A percentile compares a stretch with the other conserved stretches of the same genome.
Evolutionary conservation across 2,329 filamentous ascomycete genomes (phyloP).

Genomic region (Penicillium occitanis): DNA sequence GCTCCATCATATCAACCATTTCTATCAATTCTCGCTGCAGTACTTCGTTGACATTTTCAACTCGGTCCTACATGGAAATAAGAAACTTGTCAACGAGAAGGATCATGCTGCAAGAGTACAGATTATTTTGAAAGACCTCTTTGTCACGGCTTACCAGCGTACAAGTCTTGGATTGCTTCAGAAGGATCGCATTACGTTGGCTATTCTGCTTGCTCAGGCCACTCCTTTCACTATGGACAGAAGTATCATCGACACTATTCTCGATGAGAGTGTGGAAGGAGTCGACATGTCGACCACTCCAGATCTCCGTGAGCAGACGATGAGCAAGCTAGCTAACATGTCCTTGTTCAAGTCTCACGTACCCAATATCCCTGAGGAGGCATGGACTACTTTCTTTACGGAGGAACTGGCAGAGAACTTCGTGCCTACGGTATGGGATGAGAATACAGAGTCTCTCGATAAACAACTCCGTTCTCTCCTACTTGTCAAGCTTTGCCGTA

Average conservation of each 20-base stretch:
- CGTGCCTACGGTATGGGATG: conserved; percentile 75
- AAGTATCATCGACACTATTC: conserved; percentile 77
- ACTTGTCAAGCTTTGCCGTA: conserved; percentile 88
- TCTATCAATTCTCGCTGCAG: conserved; percentile 98
- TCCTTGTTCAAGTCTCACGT: conserved; percentile 71
- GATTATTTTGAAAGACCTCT: conserved; percentile 86
- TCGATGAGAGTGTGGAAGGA: conserved; percentile 74
- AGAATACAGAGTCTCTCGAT: conserved; percentile 64
- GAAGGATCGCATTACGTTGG: conserved; percentile 89
- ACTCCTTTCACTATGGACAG: conserved; percentile 97
- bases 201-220: conserved; percentile 91
- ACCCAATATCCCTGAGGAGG: conserved; percentile 58
- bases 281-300: conserved; percentile 72
- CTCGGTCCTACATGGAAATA: conserved; percentile 78
- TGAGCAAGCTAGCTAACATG: conserved; percentile 68
- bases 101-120: conserved; percentile 80
- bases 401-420: conserved; percentile 85
- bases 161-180: conserved; percentile 92
- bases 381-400: conserved; percentile 79
- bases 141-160: conserved; percentile 85
- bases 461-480: conserved; percentile 79
- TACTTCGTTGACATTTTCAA: conserved; percentile 99
- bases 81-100: conserved; percentile 66
- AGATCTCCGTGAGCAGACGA: conserved; percentile 65
- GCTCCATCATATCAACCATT: conserved; percentile 96